Evolutionary conservation across 768 basidiomycete species (phyloP).

Genomic region (Clavaria fumosa): DNA sequence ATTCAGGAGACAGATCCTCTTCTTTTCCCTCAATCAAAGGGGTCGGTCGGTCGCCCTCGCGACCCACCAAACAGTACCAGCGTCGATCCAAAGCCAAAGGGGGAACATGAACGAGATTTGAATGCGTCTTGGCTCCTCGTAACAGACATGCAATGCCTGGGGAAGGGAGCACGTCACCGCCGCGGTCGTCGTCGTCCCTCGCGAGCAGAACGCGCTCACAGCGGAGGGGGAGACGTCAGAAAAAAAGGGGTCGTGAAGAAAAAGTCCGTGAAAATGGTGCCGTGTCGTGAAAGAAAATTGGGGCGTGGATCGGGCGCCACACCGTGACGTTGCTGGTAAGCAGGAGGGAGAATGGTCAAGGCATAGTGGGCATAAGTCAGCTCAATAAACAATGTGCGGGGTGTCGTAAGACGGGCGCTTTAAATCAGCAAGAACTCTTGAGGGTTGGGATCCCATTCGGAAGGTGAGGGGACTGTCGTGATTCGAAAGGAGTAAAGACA

Average conservation of each 20-base stretch:
- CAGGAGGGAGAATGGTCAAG: conserved; percentile 19
- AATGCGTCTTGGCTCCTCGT: too few relatives aligned
- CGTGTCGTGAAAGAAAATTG: conserved; percentile 11
- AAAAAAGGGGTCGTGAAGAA: conserved; percentile 10
- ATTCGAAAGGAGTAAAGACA: conserved; percentile 8
- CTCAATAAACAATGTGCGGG: conserved; percentile 9
- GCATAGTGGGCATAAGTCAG: conserved; percentile 7
- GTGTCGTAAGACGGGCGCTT: conserved; percentile 27
- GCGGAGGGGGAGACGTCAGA: too few relatives aligned
- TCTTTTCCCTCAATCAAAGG: too few relatives aligned
- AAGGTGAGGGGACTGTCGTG: conserved; percentile 1
- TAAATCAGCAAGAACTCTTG: conserved; percentile 30
- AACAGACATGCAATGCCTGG: too few relatives aligned
- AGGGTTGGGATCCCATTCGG: conserved; percentile 8
- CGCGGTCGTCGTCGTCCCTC: conserved; percentile 14
- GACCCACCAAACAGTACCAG: too few relatives aligned
- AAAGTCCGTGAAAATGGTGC: conserved; percentile 16
- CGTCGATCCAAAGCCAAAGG: too few relatives aligned
- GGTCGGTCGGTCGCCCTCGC: too few relatives aligned
- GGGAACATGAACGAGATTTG: too few relatives aligned
- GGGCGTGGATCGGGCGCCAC: conserved; percentile 11
- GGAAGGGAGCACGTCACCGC: too few relatives aligned
- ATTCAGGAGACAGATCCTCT: too few relatives aligned
- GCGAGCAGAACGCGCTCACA: conserved; percentile 2
- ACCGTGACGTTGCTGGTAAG: conserved; percentile 27